A percentile compares a stretch with the other conserved stretches of the same genome.
phyloP scores from a whole-genome alignment of 176 grass and related monocot species.

The Raddia distichophylla region DNA sequence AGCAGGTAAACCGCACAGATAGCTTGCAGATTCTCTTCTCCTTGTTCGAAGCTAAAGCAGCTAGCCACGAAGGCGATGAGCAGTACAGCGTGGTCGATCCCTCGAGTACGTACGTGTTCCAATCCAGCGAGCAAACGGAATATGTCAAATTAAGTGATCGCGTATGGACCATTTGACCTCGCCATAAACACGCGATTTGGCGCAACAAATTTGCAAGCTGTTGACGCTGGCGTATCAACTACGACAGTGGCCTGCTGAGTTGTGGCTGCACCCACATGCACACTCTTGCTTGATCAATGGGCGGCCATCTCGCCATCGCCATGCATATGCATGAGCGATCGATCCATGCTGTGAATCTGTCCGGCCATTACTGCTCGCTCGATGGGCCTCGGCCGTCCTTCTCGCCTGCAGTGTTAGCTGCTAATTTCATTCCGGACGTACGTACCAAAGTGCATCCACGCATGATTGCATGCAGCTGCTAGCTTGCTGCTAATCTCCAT shows the following conservation, averaged over 20 bases:
- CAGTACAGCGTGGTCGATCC: background rate
- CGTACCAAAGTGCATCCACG: background rate
- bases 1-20: background rate
- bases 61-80: background rate
- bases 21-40: background rate
- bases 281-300: constrained; percentile 3
- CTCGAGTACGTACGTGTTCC: background rate
- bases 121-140: constrained; percentile 9
- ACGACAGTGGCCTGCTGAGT: constrained; percentile 47
- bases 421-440: background rate
- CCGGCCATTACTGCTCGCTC: background rate
- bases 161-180: constrained; percentile 43
- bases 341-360: background rate
- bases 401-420: background rate
- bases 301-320: too few relatives aligned
- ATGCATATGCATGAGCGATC: background rate
- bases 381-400: background rate
- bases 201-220: constrained; percentile 46
- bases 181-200: constrained; percentile 48
- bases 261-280: constrained; percentile 32
- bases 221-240: constrained; percentile 42
- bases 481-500: background rate
- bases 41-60: background rate
- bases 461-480: background rate
- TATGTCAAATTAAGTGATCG: constrained; percentile 25